Evolutionary conservation across 257 asterid genomes (phyloP).

Genomic region (Solanum pinnatisectum): DNA sequence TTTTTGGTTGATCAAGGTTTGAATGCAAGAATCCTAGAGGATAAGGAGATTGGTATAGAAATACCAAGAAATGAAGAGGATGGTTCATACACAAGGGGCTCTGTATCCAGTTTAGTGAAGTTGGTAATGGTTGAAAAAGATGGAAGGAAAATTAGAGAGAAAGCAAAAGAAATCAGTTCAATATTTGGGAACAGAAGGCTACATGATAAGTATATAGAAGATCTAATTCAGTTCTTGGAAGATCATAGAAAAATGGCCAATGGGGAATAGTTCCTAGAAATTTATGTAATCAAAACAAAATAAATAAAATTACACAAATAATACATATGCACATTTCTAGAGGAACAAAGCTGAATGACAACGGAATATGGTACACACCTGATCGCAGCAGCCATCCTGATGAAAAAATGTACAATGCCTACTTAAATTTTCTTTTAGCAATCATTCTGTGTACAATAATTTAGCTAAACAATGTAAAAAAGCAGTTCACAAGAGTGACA

Average conservation of each 20-base stretch:
- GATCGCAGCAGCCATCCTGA: neutral
- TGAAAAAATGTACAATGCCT: neutral
- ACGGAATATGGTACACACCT: neutral
- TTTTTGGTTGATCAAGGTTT: constrained; percentile 25
- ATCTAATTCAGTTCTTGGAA: neutral
- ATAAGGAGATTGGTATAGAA: constrained; percentile 17
- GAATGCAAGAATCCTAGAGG: constrained; percentile 22
- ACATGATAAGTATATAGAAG: neutral
- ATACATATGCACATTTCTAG: neutral
- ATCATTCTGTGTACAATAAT: neutral
- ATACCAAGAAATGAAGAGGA: constrained; percentile 18
- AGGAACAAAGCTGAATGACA: neutral
- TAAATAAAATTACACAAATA: neutral
- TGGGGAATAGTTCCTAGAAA: neutral
- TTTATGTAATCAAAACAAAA: neutral
- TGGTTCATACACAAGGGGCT: constrained; percentile 17
- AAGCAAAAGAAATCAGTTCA: constrained; percentile 2
- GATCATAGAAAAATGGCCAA: neutral
- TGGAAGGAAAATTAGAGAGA: constrained; percentile 3
- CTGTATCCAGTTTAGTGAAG: constrained; percentile 17
- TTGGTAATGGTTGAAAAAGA: constrained; percentile 15
- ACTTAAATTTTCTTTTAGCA: neutral
- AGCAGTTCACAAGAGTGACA: neutral
- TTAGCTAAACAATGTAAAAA: neutral
- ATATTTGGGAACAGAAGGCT: constrained; percentile 9